Conservation (phyloP, 176 grass and related monocot species). For the Carex scoparia region DNA sequence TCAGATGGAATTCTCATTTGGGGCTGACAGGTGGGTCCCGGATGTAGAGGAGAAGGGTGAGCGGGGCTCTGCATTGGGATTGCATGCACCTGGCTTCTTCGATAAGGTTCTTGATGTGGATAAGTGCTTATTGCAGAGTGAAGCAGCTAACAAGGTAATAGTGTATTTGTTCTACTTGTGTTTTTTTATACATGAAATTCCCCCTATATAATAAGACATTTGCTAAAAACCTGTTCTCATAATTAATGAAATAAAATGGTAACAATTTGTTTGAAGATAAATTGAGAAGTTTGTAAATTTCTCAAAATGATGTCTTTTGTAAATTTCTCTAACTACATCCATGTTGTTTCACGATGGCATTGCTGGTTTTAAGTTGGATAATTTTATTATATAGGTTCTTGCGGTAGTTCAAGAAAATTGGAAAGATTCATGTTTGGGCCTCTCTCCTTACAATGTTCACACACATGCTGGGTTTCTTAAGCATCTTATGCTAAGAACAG, state of each 20-base stretch:
- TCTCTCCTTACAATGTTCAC: constrained; percentile 65
- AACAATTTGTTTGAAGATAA: not conserved
- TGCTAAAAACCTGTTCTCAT: not conserved
- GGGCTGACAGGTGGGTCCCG: constrained; percentile 69
- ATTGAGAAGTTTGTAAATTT: not conserved
- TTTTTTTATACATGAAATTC: not conserved
- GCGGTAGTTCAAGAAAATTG: constrained; percentile 90
- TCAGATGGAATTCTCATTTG: constrained; percentile 99
- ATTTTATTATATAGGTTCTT: constrained; percentile 82
- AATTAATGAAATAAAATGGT: not conserved
- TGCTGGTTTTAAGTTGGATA: constrained; percentile 34
- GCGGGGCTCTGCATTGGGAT: constrained; percentile 50
- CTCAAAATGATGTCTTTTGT: not conserved
- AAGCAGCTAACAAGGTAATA: constrained; percentile 75
- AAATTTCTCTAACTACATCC: not conserved
- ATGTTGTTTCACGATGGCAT: not conserved
- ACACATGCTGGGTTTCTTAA: constrained; percentile 74
- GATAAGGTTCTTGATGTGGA: constrained; percentile 80
- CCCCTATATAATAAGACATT: constrained; percentile 16
- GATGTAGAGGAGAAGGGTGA: constrained; percentile 27
- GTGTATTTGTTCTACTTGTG: not conserved
- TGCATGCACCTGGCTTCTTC: constrained; percentile 87
- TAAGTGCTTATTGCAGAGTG: constrained; percentile 84
- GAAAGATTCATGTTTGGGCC: constrained; percentile 57
- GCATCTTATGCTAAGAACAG: constrained; percentile 90